Conservation (phyloP, 2,329 filamentous ascomycete genomes). For the Penicillium thymicola region DNA sequence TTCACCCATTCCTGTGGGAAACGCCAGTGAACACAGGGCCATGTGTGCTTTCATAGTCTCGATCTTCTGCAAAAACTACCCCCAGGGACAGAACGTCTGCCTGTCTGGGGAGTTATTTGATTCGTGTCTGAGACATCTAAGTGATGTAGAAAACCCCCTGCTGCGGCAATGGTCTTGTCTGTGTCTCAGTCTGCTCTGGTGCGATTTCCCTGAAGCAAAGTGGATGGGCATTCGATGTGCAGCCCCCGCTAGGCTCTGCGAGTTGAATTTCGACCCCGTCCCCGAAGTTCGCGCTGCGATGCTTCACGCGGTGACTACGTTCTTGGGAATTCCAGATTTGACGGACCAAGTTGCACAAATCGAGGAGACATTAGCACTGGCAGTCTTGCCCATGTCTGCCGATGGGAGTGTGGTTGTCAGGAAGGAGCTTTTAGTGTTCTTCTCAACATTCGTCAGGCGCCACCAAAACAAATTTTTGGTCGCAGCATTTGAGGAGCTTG, state of each 20-base stretch:
- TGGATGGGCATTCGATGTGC: slow-evolving; percentile 91
- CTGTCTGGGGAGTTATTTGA: slow-evolving; percentile 87
- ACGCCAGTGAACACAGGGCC: slow-evolving; percentile 89
- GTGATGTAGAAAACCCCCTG: slow-evolving; percentile 81
- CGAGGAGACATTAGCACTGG: slow-evolving; percentile 86
- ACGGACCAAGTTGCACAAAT: slow-evolving; percentile 87
- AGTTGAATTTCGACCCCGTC: slow-evolving; percentile 77
- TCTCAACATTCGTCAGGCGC: slow-evolving; percentile 84
- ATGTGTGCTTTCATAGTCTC: slow-evolving; percentile 99
- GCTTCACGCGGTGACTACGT: slow-evolving; percentile 88
- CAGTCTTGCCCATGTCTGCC: slow-evolving; percentile 83
- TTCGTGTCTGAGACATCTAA: slow-evolving; percentile 78
- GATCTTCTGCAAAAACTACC: slow-evolving; percentile 94
- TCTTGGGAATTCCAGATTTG: slow-evolving; percentile 87
- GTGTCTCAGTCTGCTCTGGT: slow-evolving; percentile 92
- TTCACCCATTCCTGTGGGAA: slow-evolving; percentile 78
- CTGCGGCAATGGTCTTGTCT: slow-evolving; percentile 93
- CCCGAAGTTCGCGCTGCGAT: slow-evolving; percentile 92
- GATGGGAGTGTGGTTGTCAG: slow-evolving; percentile 94
- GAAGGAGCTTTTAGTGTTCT: slow-evolving; percentile 88
- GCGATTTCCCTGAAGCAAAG: slow-evolving; percentile 85
- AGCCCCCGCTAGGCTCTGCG: slow-evolving; percentile 76
- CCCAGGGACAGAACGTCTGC: slow-evolving; percentile 86
- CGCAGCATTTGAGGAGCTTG: slow-evolving; percentile 83
- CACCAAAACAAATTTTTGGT: slow-evolving; percentile 93